phyloP scores from a whole-genome alignment of 768 basidiomycete species.

The Podaxis sp. region DNA sequence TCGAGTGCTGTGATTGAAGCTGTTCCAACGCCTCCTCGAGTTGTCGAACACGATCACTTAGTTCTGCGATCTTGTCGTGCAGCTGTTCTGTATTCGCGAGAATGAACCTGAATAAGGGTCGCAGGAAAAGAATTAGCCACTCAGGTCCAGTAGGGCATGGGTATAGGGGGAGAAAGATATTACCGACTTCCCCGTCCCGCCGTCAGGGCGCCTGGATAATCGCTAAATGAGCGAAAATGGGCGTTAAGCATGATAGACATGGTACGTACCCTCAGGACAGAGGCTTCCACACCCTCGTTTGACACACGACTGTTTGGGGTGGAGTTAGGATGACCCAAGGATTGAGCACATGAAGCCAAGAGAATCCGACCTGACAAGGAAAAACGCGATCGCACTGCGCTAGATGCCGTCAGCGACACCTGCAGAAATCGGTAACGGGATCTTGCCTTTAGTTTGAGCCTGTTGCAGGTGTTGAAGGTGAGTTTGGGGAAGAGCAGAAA shows the following conservation, averaged over 20 bases:
- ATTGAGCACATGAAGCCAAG: background rate
- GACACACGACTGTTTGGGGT: constrained; percentile 47
- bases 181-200: constrained; percentile 65
- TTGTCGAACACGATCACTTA: constrained; percentile 62
- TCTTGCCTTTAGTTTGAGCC: constrained; percentile 49
- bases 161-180: background rate
- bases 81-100: constrained; percentile 67
- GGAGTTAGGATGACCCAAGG: constrained; percentile 17
- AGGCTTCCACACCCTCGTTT: constrained; percentile 65
- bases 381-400: constrained; percentile 61
- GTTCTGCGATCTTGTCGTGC: constrained; percentile 59
- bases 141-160: constrained; percentile 3
- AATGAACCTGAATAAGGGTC: constrained; percentile 47
- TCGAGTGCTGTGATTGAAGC: constrained; percentile 38
- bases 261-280: constrained; percentile 51
- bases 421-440: background rate
- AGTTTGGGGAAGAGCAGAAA: background rate
- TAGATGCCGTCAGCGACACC: constrained; percentile 9
- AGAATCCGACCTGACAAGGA: constrained; percentile 49
- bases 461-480: constrained; percentile 18
- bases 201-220: constrained; percentile 50
- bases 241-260: background rate
- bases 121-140: constrained; percentile 11
- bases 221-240: background rate
- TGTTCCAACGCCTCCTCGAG: constrained; percentile 58